Evolutionary conservation across 2,329 filamentous ascomycete genomes (phyloP).

Genomic region (Phaeosphaeriaceae sp.): DNA sequence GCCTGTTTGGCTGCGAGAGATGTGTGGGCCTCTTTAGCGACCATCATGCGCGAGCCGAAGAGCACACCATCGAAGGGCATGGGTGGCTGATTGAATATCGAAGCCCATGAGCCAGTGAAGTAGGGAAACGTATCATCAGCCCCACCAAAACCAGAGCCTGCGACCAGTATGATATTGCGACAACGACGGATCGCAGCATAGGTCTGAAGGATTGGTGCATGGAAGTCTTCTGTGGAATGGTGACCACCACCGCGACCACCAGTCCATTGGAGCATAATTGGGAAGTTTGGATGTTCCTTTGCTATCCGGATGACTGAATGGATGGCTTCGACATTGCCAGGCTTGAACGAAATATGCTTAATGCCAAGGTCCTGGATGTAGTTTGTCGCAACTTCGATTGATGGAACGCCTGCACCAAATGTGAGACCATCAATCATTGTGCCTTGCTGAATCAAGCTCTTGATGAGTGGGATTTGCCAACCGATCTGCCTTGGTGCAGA

Average conservation of each 20-base stretch:
- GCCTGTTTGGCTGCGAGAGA: conserved; percentile 88
- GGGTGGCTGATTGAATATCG: conserved; percentile 82
- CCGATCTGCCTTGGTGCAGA: conserved; percentile 88
- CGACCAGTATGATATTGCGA: conserved; percentile 86
- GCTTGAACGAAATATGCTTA: conserved; percentile 95
- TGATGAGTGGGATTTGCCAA: conserved; percentile 90
- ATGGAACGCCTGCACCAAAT: conserved; percentile 92
- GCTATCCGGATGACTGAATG: conserved; percentile 92
- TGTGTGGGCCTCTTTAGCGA: conserved; percentile 89
- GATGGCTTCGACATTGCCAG: conserved; percentile 86
- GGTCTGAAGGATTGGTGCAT: conserved; percentile 89
- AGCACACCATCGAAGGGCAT: conserved; percentile 96
- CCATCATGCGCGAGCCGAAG: conserved; percentile 94
- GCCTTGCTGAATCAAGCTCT: conserved; percentile 80
- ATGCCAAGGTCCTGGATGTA: conserved; percentile 85
- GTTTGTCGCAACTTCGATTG: conserved; percentile 89
- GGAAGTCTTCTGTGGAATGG: conserved; percentile 95
- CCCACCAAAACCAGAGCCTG: conserved; percentile 90
- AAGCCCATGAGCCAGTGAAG: conserved; percentile 88
- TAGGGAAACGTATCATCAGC: conserved; percentile 92
- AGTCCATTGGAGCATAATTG: conserved; percentile 94
- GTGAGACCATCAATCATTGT: conserved; percentile 91
- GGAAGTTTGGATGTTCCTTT: conserved; percentile 91
- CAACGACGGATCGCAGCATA: conserved; percentile 86
- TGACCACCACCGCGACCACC: conserved; percentile 92